Base-by-base conservation (phyloP, 306 rosid genomes). In the Cajanus cajan region DNA sequence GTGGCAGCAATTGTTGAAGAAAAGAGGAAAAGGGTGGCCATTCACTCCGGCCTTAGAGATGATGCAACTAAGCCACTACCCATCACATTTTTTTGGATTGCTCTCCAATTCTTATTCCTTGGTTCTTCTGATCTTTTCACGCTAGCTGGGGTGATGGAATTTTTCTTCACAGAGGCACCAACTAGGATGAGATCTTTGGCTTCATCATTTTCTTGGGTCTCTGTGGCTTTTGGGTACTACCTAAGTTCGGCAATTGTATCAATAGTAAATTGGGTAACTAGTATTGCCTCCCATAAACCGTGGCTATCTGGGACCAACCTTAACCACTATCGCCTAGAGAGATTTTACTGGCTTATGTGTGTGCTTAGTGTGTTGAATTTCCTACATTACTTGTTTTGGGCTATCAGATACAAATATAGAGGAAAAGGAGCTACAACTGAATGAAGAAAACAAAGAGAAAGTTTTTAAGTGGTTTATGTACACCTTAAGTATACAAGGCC, bases 51-150 rank as follows among this genome's bases (percentile, higher is more conserved):
- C 1, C 74, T 88, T 28, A 57, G 85, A 4, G 90, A 90, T 78
- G 83, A 89, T 5, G n/a, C 83, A 8, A 72, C 80, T 0, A 54
- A 80, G 2, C 92, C 93, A 22, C 55, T 94, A 7, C 97, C 98
- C 5, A 84, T 94, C 68, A 67, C 97, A 15, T 94, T 91, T 84
- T 79, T 94, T 15, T 94, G 98, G 98, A 86, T 92, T 45, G 97
- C 92, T 6, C 72, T 92, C 5, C 98, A 94, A 66, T 92, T 83
- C 84, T 67, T 94, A 71, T 94, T 90, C 44, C 93, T 94, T 0
- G 98, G 98, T 4, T 94, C 98, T 1, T 97, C 98, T 4, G 98
- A 94, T 83, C 92, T 94, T 39, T 94, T 94, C 92, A 89, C 97
- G 39, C 68, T 94, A 68, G 95, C 98, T 1, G 98, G 98, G 4